Conservation (phyloP, 2,329 filamentous ascomycete genomes). For the Aspergillus terreus region DNA sequence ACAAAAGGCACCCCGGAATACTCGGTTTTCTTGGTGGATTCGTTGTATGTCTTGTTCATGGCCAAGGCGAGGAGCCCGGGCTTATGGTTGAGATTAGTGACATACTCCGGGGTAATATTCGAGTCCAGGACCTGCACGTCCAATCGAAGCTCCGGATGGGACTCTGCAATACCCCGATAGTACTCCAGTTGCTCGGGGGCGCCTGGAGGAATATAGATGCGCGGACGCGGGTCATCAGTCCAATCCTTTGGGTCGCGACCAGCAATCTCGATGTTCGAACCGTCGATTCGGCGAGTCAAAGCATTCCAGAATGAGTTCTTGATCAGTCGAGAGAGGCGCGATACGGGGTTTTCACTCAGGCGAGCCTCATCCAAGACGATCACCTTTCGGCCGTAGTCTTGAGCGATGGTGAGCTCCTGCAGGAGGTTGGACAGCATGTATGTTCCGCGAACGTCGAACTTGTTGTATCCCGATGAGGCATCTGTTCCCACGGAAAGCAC, state of each 20-base stretch:
- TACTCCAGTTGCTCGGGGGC: slow-evolving; percentile 87
- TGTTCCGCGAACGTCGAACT: slow-evolving; percentile 87
- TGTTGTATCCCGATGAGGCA: slow-evolving; percentile 78
- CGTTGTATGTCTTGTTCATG: slow-evolving; percentile 72
- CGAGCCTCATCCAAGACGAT: slow-evolving; percentile 89
- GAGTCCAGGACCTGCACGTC: slow-evolving; percentile 75
- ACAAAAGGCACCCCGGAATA: slow-evolving; percentile 85
- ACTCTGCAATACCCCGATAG: slow-evolving; percentile 74
- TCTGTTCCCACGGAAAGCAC: slow-evolving; percentile 80
- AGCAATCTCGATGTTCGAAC: slow-evolving; percentile 71
- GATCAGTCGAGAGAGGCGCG: slow-evolving; percentile 80
- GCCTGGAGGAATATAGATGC: slow-evolving; percentile 84
- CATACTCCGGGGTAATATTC: slow-evolving; percentile 74
- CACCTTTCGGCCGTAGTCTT: slow-evolving; percentile 83
- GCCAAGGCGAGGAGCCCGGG: slow-evolving; percentile 86
- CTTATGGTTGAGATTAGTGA: slow-evolving; percentile 78
- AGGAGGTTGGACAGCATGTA: slow-evolving; percentile 97
- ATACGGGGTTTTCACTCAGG: slow-evolving; percentile 92
- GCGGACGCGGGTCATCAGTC: slow-evolving; percentile 81
- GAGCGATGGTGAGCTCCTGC: slow-evolving; percentile 88
- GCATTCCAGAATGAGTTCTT: slow-evolving; percentile 90
- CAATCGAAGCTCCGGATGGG: slow-evolving; percentile 76
- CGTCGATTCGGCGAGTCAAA: slow-evolving; percentile 85
- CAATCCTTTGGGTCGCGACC: slow-evolving; percentile 92
- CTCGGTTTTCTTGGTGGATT: slow-evolving; percentile 64